Base-by-base conservation (phyloP, 1,284 basidiomycete genomes). In the Ustilago loliicola region DNA sequence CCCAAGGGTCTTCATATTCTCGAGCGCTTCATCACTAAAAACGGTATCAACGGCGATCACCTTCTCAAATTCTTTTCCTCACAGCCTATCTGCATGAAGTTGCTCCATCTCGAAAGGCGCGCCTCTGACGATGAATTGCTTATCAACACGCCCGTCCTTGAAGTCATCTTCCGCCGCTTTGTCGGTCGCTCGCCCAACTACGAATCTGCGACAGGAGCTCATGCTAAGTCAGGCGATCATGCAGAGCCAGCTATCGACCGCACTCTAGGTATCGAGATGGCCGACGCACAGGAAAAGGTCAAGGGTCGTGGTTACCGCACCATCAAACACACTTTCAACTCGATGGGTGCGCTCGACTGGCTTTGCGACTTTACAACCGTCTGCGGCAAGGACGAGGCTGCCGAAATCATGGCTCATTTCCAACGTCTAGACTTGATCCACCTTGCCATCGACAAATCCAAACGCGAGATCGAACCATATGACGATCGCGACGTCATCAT, bases 11-110 rank as follows among this genome's bases (percentile, higher is more conserved):
- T 99, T 59, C 97, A 99, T 85, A 94, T 99, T 80, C 91, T 99
- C 71, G 97, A 99, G 86, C 92, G 97, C 32, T 99, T 99, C 90
- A 98, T 99, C 89, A 94, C 93, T 87, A 98, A 97, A 89, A 99
- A 99, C 87, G 97, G 97, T 79, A 98, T 99, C 88, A 94, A 92
- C 83, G 87, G 88, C 25, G 95, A 98, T 87, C 93, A 96, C 86
- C 91, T 98, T 25, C 91, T 95, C 77, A 91, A 91, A 55, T 93
- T 98, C 51, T 99, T 98, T 86, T 91, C 92, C 10, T 91, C 93
- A 0, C 96, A 98, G 85, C 95, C 96, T 36, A 98, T 99, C 84
- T 98, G 95, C 88, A 94, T 98, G 90, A 98, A 98, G 88, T 90
- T 99, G 10, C 91, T 99, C 7, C 96, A 99, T 87, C 92, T 99